Evolutionary conservation across 2,329 filamentous ascomycete genomes (phyloP), one percentile per base, ranked within the genome.

Genomic region (Coleophoma crateriformis): DNA sequence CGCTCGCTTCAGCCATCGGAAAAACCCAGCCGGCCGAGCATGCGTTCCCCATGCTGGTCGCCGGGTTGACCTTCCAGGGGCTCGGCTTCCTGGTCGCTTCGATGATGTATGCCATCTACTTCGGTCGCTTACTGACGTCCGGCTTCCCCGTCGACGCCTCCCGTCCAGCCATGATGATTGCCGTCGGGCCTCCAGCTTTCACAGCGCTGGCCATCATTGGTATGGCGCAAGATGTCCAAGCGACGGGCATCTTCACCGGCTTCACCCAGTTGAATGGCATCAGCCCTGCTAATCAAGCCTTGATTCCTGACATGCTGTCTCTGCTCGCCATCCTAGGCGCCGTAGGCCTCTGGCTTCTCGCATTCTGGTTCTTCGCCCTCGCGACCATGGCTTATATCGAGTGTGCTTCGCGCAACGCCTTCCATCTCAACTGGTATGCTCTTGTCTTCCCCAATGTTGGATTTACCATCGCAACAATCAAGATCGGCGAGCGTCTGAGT

Each of bases 41-140:
- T 1, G 76, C 81, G 1, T 64, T 86, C 17, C 75, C 82, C 3
- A 85, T 89, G 53, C 72, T 87, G 48, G 72, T 81, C 17, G 82
- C 79, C 0, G 85, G 85, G 5, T 65, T 87, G 39, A 82, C 81
- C 1, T 86, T 80, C 58, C 85, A 90, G 62, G 85, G 85, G 0
- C 68, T 89, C 0, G 86, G 86, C 2, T 78, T 87, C 50, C 78
- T 78, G 13, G 76, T 88, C 17, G 78, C 82, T 2, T 72, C 84
- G 47, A 74, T 87, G 67, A 87, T 88, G 82, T 88, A 87, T 61
- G 73, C 82, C 0, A 79, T 85, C 63, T 88, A 87, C 73, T 79
- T 88, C 50, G 83, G 81, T 38, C 77, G 85, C 7, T 71, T 88
- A 33, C 85, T 89, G 38, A 54, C 52, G 6, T 48, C 54, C 60